Conservation (phyloP, 108 stramenopile genomes). For the Cylindrotheca closterium region DNA sequence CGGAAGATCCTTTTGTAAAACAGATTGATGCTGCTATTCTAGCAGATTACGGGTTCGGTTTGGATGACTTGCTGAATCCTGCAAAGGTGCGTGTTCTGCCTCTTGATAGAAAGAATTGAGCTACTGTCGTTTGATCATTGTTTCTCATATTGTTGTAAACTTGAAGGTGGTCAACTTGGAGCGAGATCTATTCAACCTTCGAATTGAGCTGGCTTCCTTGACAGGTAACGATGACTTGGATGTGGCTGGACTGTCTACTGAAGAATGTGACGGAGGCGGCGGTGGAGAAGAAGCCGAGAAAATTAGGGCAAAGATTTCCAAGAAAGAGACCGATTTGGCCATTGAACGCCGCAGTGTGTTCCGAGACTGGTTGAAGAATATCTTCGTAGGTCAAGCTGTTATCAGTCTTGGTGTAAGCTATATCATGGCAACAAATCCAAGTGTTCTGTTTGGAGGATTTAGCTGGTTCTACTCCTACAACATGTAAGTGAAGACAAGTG, state of each 20-base stretch:
- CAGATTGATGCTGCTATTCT: conserved; percentile 73
- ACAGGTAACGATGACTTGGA: conserved; percentile 39
- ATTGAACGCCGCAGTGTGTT: conserved; percentile 92
- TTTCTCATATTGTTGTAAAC: neutral
- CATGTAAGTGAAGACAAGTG: conserved; percentile 30
- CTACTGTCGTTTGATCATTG: conserved; percentile 2
- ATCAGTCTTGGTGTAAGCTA: conserved; percentile 78
- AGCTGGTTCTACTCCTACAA: conserved; percentile 64
- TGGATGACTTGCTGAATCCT: conserved; percentile 88
- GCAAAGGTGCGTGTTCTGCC: conserved; percentile 62
- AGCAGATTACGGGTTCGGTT: conserved; percentile 62
- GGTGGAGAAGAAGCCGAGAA: conserved; percentile 66
- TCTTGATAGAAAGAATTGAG: neutral
- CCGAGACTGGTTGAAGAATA: conserved; percentile 93
- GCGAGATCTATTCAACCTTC: conserved; percentile 79
- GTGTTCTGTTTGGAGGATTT: conserved; percentile 62
- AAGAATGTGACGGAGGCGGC: conserved; percentile 62
- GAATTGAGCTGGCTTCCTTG: conserved; percentile 57
- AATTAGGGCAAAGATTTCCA: conserved; percentile 70
- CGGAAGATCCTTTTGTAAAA: conserved; percentile 78
- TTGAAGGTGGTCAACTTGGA: conserved; percentile 85
- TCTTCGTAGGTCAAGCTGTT: conserved; percentile 91
- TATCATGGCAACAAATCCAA: conserved; percentile 86
- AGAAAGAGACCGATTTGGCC: conserved; percentile 81
- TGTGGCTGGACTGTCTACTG: conserved; percentile 33